Evolutionary conservation across 148 eudicot species (phyloP).

Genomic region (Agrostemma githago): DNA sequence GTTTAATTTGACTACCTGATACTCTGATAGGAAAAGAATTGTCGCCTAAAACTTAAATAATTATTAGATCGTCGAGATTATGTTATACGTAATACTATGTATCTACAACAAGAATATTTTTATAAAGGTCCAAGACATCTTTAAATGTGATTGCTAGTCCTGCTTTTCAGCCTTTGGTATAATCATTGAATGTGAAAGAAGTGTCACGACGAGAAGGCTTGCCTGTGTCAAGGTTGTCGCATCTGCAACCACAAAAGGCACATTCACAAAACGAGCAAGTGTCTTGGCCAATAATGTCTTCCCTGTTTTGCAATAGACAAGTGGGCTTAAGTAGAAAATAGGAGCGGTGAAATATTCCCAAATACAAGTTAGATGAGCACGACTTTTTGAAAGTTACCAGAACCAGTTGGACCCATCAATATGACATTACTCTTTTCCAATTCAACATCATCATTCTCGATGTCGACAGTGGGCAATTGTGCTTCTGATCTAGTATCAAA

Average conservation of each 20-base stretch:
- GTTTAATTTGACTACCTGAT: background rate
- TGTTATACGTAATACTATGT: background rate
- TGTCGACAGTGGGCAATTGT: slow-evolving; percentile 33
- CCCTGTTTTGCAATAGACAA: slow-evolving; percentile 45
- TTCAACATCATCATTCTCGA: slow-evolving; percentile 67
- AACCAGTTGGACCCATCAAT: slow-evolving; percentile 95
- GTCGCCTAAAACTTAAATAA: background rate
- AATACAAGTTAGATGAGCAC: background rate
- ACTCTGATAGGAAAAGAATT: background rate
- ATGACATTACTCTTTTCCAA: slow-evolving; percentile 88
- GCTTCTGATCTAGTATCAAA: slow-evolving; percentile 58
- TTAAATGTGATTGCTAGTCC: background rate
- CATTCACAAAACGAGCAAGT: slow-evolving; percentile 86
- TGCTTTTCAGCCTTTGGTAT: background rate
- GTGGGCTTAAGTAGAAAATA: background rate
- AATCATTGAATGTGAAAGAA: background rate
- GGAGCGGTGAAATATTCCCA: background rate
- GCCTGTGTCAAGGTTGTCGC: slow-evolving; percentile 93
- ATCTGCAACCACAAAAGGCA: slow-evolving; percentile 91
- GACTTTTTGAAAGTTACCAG: slow-evolving; percentile 40
- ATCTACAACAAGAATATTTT: background rate
- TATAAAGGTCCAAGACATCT: background rate
- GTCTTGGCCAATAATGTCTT: slow-evolving; percentile 95
- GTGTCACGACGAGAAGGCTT: slow-evolving; percentile 21
- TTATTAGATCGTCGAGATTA: background rate